Evolutionary conservation across 164 flowering plant species (phyloP).

Genomic region (Umbellularia californica): DNA sequence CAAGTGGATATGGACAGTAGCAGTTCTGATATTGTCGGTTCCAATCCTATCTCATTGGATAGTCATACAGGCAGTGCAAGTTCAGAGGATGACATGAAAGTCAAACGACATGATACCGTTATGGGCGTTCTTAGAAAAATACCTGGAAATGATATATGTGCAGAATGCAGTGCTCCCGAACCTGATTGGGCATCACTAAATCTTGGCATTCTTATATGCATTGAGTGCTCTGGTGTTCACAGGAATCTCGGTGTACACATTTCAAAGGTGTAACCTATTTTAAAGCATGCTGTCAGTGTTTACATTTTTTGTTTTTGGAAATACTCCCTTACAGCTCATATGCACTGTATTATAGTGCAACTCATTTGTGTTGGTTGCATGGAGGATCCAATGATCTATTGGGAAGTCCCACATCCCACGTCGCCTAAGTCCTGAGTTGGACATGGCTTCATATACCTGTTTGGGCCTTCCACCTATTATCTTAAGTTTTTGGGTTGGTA

Average conservation of each 20-base stretch:
- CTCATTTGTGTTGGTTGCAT: too few relatives aligned
- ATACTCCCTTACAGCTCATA: too few relatives aligned
- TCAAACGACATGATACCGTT: conserved; percentile 39
- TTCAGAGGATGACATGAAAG: conserved; percentile 28
- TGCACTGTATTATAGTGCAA: too few relatives aligned
- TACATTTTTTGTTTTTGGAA: too few relatives aligned
- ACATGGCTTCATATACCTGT: too few relatives aligned
- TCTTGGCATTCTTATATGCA: conserved; percentile 82
- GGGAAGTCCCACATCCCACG: too few relatives aligned
- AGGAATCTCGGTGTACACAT: conserved; percentile 97
- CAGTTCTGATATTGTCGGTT: conserved; percentile 20
- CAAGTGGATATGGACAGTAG: conserved; percentile 17
- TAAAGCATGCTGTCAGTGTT: not conserved
- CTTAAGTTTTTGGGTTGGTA: too few relatives aligned
- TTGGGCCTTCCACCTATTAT: too few relatives aligned
- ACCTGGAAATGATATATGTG: conserved; percentile 87
- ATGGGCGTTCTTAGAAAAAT: conserved; percentile 52
- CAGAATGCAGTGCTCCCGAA: conserved; percentile 78
- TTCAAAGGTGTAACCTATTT: conserved; percentile 59
- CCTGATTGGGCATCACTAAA: conserved; percentile 98
- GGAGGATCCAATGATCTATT: too few relatives aligned
- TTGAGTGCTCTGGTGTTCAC: conserved; percentile 95
- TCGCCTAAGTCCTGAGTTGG: too few relatives aligned
- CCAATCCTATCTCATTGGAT: conserved; percentile 22
- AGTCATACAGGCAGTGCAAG: conserved; percentile 8